Conservation (phyloP, 352 stramenopile species). For the Lagenidium sp. region DNA sequence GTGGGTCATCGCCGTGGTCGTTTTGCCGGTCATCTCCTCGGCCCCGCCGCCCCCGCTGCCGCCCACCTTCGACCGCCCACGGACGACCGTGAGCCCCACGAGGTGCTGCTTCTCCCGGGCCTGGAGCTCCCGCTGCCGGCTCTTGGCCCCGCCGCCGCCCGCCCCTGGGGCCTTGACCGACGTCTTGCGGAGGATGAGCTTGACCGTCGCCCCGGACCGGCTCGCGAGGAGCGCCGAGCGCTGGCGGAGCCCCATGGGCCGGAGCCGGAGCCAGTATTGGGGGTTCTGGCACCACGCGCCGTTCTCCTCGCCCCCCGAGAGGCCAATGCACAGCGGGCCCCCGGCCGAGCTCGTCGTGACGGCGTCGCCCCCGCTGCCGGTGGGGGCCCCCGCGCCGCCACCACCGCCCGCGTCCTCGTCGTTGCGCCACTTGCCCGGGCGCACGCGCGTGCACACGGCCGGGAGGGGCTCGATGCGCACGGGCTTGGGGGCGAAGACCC, state of each 20-base stretch:
- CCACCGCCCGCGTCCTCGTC: constrained; percentile 27
- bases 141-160: constrained; percentile 22
- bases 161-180: constrained; percentile 27
- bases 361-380: constrained; percentile 13
- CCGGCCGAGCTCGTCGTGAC: constrained; percentile 63
- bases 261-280: constrained; percentile 75
- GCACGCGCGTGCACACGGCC: constrained; percentile 48
- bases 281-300: constrained; percentile 81
- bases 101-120: constrained; percentile 50
- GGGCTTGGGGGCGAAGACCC: constrained; percentile 71
- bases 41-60: background rate
- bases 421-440: constrained; percentile 58
- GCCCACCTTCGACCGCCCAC: constrained; percentile 8
- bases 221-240: constrained; percentile 19
- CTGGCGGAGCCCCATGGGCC: constrained; percentile 12
- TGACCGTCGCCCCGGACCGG: constrained; percentile 49
- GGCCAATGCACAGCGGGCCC: constrained; percentile 51
- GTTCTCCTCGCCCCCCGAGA: constrained; percentile 41
- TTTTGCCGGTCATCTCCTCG: background rate
- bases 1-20: constrained; percentile 7
- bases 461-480: constrained; percentile 65
- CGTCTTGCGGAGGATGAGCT: constrained; percentile 64
- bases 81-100: constrained; percentile 48
- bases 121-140: constrained; percentile 40
- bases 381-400: too few species aligned